Evolutionary conservation across 768 basidiomycete species (phyloP).

Genomic region (Mycena maculata): DNA sequence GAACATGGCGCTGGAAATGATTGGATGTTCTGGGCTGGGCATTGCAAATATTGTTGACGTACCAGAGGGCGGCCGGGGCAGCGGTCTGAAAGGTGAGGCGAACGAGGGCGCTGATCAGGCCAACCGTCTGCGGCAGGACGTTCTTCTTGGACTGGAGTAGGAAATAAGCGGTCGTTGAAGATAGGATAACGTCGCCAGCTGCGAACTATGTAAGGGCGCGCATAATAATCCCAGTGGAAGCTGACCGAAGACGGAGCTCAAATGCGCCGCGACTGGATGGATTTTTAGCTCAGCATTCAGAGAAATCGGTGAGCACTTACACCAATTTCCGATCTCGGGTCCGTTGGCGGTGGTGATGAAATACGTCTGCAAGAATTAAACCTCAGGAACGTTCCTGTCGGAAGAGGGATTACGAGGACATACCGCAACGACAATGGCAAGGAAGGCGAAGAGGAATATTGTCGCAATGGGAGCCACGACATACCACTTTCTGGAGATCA

Average conservation of each 20-base stretch:
- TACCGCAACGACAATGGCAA: constrained; percentile 43
- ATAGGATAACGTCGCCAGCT: constrained; percentile 47
- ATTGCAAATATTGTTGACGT: background rate
- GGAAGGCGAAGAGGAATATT: constrained; percentile 43
- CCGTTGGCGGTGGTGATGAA: constrained; percentile 37
- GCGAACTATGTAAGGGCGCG: background rate
- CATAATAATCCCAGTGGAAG: background rate
- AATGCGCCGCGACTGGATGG: constrained; percentile 42
- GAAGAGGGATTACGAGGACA: constrained; percentile 17
- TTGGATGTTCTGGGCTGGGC: background rate
- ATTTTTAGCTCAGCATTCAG: background rate
- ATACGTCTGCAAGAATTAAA: constrained; percentile 37
- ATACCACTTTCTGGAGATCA: constrained; percentile 40
- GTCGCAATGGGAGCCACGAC: constrained; percentile 38
- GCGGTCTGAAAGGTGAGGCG: constrained; percentile 47
- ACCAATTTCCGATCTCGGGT: constrained; percentile 41
- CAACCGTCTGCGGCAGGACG: constrained; percentile 45
- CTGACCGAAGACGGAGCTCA: constrained; percentile 43
- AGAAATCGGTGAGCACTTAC: constrained; percentile 32
- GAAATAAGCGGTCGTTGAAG: constrained; percentile 42
- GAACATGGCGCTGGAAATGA: constrained; percentile 44
- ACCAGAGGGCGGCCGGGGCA: constrained; percentile 50
- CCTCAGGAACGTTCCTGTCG: background rate
- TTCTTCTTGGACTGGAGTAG: constrained; percentile 43
- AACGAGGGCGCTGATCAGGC: constrained; percentile 43